Base-by-base conservation (phyloP, 176 grass and related monocot genomes). In the Triticum dicoccoides region DNA sequence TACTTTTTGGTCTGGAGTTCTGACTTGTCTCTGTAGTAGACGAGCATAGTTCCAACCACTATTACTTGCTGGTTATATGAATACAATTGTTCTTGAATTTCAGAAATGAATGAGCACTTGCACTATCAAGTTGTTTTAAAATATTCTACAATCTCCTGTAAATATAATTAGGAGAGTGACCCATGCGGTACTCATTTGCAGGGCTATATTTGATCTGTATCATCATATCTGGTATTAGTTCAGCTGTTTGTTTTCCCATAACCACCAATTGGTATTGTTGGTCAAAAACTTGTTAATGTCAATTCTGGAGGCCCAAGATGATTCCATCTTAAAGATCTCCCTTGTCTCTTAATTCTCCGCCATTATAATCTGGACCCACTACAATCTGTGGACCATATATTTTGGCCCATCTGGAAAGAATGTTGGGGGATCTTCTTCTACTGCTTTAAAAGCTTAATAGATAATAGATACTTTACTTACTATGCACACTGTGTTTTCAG, bases 401-500 rank as follows among this genome's bases (percentile, higher is more conserved):
- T 37, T 69, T 51, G 44, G 14, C 73, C 24, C 44, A 30, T 52
- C 14, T 76, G 24, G 44, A 29, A 29, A 13, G 41, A 29, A 30
- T 75, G 24, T 25, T 51, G 3, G 44, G 72, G 72, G 23, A 49
- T 51, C 24, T 51, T 76, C 18, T 8, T 76, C 44, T 51, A 9
- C 47, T 51, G 12, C 29, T 76, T 8, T 51, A 76, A 51, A 18
- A 76, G 73, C 29, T 45, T 76, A 76, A 52, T 52, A 49, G 41
- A 74, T 74, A 75, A 47, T 24, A 3, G 2, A 27, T 81, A 59
- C 51, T 54, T 54, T 54, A 59, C 39, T 82, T 45, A 71, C 11
- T 54, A 25, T 73, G 35, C 45, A 59, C 73, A 41, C 47, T 47
- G 20, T 33, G 21, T 81, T 82, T 77, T 82, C 87, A 99, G 97